A percentile compares a stretch with the other conserved stretches of the same genome.
Conservation (phyloP, 768 basidiomycete genomes). For the Tylopilus rubrobrunneus region DNA sequence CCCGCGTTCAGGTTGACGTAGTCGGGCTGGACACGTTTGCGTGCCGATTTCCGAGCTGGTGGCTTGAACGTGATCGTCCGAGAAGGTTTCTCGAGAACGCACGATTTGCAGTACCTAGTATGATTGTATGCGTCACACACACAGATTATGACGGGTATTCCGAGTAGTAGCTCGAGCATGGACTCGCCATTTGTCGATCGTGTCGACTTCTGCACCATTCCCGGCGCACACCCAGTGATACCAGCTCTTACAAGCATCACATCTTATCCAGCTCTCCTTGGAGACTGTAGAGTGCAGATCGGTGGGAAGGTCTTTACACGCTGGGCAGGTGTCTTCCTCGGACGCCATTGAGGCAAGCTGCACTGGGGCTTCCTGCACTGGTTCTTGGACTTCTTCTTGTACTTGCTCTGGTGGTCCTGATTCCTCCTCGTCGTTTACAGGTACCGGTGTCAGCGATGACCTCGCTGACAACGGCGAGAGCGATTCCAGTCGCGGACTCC, state of each 20-base stretch:
- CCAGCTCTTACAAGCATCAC: conserved; percentile 79
- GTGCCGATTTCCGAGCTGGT: conserved; percentile 76
- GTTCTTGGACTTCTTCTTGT: conserved; percentile 13
- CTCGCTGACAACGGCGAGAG: conserved; percentile 29
- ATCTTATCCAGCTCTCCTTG: conserved; percentile 79
- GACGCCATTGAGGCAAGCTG: conserved; percentile 10
- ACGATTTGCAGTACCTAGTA: conserved; percentile 66
- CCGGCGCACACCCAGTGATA: conserved; percentile 83
- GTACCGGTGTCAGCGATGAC: conserved; percentile 29
- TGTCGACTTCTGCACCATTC: conserved; percentile 57
- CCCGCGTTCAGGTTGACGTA: conserved; percentile 75
- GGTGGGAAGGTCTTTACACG: conserved; percentile 39
- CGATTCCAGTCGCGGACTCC: conserved; percentile 29
- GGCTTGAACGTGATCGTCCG: conserved; percentile 70
- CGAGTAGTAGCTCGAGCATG: conserved; percentile 7
- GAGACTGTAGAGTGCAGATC: conserved; percentile 37
- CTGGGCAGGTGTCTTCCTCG: conserved; percentile 44
- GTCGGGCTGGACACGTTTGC: conserved; percentile 71
- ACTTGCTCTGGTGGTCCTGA: conserved; percentile 12
- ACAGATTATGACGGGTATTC: conserved; percentile 12
- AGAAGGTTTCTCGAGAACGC: conserved; percentile 54
- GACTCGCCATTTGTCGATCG: conserved; percentile 75
- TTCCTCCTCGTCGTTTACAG: conserved; percentile 19
- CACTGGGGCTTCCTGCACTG: conserved; percentile 8
- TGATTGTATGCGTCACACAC: conserved; percentile 15